Evolutionary conservation across 1,284 basidiomycete genomes (phyloP).

Genomic region (Inonotus hispidus): DNA sequence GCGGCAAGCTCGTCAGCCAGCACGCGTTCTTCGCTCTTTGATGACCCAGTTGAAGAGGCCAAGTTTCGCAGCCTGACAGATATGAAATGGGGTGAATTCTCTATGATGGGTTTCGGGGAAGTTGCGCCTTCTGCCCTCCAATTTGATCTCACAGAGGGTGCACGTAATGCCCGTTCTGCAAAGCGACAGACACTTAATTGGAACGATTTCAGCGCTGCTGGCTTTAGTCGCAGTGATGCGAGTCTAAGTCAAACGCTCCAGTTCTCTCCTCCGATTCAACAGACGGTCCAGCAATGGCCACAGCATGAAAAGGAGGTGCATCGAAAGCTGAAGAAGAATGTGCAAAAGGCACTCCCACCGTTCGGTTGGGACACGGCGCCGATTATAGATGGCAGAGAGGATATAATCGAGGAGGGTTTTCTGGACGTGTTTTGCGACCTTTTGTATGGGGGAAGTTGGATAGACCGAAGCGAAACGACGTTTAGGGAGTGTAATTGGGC

Average conservation of each 20-base stretch:
- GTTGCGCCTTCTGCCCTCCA: conserved; percentile 64
- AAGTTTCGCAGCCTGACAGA: conserved; percentile 78
- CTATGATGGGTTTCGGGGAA: conserved; percentile 69
- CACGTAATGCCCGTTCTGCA: conserved; percentile 67
- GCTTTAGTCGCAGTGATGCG: conserved; percentile 72
- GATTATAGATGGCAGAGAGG: conserved; percentile 57
- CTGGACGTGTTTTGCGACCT: conserved; percentile 85
- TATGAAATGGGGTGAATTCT: conserved; percentile 85
- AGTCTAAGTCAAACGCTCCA: conserved; percentile 75
- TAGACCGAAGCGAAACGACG: conserved; percentile 64
- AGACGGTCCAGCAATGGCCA: conserved; percentile 67
- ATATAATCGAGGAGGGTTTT: conserved; percentile 82
- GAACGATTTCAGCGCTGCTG: conserved; percentile 79
- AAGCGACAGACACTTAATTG: conserved; percentile 80
- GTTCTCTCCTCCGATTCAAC: conserved; percentile 65
- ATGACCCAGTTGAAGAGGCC: conserved; percentile 45
- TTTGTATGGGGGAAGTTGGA: conserved; percentile 80
- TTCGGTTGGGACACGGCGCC: conserved; percentile 86
- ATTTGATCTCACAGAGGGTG: conserved; percentile 83
- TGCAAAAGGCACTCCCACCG: conserved; percentile 70
- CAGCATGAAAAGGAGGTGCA: conserved; percentile 65
- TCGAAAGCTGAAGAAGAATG: conserved; percentile 70
- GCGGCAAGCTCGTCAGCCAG: conserved; percentile 27
- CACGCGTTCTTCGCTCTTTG: conserved; percentile 29
- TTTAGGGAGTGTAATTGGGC: conserved; percentile 88